Evolutionary conservation across 352 stramenopile species (phyloP), one percentile per base, ranked within the genome.

Genomic region (Hyaloperonospora arabidopsidis): DNA sequence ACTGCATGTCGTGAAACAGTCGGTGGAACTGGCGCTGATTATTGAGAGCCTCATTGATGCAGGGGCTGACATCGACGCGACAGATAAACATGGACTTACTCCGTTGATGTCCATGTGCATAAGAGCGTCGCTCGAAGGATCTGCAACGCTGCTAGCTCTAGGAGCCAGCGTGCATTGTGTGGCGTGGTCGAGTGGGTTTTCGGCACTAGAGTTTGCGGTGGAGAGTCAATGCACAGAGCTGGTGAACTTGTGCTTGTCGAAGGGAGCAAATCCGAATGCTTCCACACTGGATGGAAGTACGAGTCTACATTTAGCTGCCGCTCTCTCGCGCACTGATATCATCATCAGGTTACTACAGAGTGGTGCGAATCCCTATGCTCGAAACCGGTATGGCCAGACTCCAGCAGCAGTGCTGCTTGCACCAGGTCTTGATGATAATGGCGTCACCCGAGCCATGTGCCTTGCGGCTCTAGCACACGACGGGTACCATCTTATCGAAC

Each of bases 101-200:
- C 78, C 84, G 3, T 66, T 94, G 14, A 89, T 93, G 79, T 61
- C 67, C 13, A 89, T 93, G 74, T 87, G 79, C 25, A 55, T 57
- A 2, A 60, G 59, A 23, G 67, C 65, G 2, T 92, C 71, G 10
- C 52, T 87, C 4, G 84, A 93, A 76, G 82, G 80, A 4, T 70
- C 75, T 8, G 68, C 78, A 14, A 89, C 78, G 10, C 55, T 94
- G 7, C 51, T 94, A 3, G 75, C 74, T 1, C 67, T 93, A 29
- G 84, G 84, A n/a, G 82, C 80, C 12, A 62, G 84, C 45, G 59
- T 93, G 21, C 58, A 68, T 48, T 56, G 59, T 7, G 63, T 86
- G 7, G 82, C 82, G 19, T 94, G 84, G 84, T 85, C 76, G 14
- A 87, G 79, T 45, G 82, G 84, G 0, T 90, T 72, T 49, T 84